These are phyloP conservation scores for Onygena corvina DNA, from an alignment of 2,329 filamentous ascomycete genomes.

Conservation along the genomic window DNA sequence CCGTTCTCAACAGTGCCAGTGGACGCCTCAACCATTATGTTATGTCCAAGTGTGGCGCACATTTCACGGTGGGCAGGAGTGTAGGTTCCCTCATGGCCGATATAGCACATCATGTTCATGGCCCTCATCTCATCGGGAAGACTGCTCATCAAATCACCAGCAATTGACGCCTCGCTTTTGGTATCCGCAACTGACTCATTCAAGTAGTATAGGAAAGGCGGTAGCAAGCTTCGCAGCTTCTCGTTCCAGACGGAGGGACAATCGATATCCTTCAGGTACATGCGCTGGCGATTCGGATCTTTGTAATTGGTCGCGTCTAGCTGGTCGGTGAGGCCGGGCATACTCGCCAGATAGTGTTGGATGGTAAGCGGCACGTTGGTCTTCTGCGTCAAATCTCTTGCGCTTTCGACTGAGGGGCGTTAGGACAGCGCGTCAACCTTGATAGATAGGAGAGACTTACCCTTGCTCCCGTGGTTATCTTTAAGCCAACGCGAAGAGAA, in stretches of 20 bases:
- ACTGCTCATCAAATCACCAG: slow-evolving; percentile 91
- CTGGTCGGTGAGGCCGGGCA: slow-evolving; percentile 72
- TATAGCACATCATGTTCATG: slow-evolving; percentile 95
- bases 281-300: slow-evolving; percentile 66
- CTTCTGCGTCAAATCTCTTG: slow-evolving; percentile 65
- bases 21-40: slow-evolving; percentile 95
- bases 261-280: slow-evolving; percentile 96
- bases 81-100: slow-evolving; percentile 93
- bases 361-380: slow-evolving; percentile 71
- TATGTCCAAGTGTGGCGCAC: slow-evolving; percentile 91
- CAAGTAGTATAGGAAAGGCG: slow-evolving; percentile 74
- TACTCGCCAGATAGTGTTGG: slow-evolving; percentile 78
- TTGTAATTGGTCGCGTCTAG: slow-evolving; percentile 65
- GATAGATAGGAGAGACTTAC: slow-evolving; percentile 33
- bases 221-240: slow-evolving; percentile 63
- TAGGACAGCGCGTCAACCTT: neutral
- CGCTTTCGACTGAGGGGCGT: slow-evolving; percentile 55
- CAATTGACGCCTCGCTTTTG: slow-evolving; percentile 42
- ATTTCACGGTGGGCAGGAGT: slow-evolving; percentile 93
- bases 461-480: slow-evolving; percentile 64
- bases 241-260: slow-evolving; percentile 80
- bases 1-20: slow-evolving; percentile 50
- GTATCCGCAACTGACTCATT: slow-evolving; percentile 57
- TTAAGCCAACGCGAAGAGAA: slow-evolving; percentile 75
- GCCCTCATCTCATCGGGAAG: slow-evolving; percentile 78